Base-by-base conservation (phyloP, 345 rosid species). In the Camelina sativa region DNA sequence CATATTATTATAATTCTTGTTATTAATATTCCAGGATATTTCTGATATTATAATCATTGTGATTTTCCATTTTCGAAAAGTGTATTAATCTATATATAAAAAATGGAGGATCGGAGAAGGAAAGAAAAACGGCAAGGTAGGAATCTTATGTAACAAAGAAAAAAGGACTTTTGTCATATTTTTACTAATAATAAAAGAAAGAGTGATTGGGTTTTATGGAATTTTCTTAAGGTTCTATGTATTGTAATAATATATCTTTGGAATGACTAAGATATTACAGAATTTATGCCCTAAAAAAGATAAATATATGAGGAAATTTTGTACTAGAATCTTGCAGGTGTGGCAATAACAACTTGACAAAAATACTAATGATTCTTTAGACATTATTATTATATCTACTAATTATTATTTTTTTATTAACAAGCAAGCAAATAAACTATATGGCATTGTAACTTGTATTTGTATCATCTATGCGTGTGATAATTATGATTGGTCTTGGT, bases 71-170 rank as follows among this genome's bases (percentile, higher is more conserved):
- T 44, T 70, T 19, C 19, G 22, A 11, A 69, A 69, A 76, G 58
- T 72, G 71, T 74, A 83, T 84, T 82, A 68, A 55, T 83, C 43
- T 83, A 61, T 69, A 52, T 52, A 52, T n/a, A 48, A 66, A 69
- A 79, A 80, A 81, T 75, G 78, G 78, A 78, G 73, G 76, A 61
- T 67, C 64, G 62, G 73, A 57, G 57, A 55, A 53, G 8, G 5
- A 17, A 63, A 62, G 55, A 38, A 38, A 38, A 63, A n/a, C n/a
- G 66, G 11, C 35, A 51, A 16, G 51, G 69, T 56, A 57, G 73
- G 77, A 46, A 74, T 62, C 78, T 6, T 75, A 73, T 71, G 73
- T 69, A 62, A 72, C 76, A 64, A 16, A 78, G 71, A 50, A 72
- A 75, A 75, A 75, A 50, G 11, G 44, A 8, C 40, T 51, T 55